Percentiles rank a stretch among this genome's conserved stretches.
These are phyloP conservation scores for Eucalyptus cloeziana DNA, from an alignment of 345 rosid species.

Conservation along the genomic window DNA sequence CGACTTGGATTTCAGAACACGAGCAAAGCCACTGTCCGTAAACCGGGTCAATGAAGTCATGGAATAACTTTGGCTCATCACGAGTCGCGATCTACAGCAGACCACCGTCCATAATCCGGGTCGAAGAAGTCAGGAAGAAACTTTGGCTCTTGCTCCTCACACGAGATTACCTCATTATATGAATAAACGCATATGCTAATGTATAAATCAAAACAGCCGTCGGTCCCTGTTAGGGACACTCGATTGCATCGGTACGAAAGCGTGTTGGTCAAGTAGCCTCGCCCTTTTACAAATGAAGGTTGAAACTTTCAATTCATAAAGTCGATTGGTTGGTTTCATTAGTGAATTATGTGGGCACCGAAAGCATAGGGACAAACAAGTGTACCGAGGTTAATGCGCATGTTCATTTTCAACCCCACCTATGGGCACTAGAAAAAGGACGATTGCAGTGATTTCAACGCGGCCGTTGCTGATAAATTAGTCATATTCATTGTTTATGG, in stretches of 20 bases:
- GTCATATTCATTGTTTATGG: not conserved
- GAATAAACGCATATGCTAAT: not conserved
- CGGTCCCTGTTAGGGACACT: not conserved
- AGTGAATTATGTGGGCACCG: not conserved
- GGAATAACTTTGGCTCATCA: not conserved
- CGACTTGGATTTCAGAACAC: not conserved
- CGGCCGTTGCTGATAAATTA: not conserved
- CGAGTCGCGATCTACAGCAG: not conserved
- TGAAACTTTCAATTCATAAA: not conserved
- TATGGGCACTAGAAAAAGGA: not conserved
- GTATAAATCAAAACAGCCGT: not conserved
- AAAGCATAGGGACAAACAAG: not conserved
- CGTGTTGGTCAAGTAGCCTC: not conserved
- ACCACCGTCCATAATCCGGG: not conserved
- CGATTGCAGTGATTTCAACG: not conserved
- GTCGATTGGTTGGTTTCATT: not conserved
- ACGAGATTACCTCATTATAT: not conserved
- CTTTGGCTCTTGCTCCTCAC: not conserved
- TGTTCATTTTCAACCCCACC: not conserved
- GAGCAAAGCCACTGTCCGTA: not conserved
- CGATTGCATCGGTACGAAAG: not conserved
- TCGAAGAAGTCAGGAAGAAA: not conserved
- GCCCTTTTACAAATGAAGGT: not conserved
- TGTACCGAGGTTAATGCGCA: not conserved
- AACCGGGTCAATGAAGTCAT: not conserved